Base-by-base conservation (phyloP, 169 alveolate species). In the Plasmodium blacklocki region DNA sequence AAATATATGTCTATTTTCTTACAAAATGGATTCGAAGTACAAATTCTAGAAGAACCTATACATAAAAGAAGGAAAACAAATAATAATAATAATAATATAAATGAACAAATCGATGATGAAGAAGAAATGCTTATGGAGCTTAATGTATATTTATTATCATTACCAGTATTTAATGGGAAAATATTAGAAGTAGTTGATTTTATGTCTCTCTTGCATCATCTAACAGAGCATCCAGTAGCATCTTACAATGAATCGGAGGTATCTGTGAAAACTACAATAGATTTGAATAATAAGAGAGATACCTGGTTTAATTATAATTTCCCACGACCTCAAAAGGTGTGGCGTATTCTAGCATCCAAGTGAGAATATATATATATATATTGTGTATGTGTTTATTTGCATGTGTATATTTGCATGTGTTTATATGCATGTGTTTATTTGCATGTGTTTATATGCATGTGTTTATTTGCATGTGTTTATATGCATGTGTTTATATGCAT, bases 21-120 rank as follows among this genome's bases (percentile, higher is more conserved):
- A 45, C 88, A 94, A 72, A 96, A 96, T 88, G 98, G 98, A 1
- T 98, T 97, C 64, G 92, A 80, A 59, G 60, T 88, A 64, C 75
- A 89, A 21, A 89, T 93, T 43, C 62, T 83, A 11, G 88, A 74
- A 59, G 88, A 74, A 19, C 80, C 88, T 12, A 60, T 54, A 21
- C 43, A 47, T 45, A 74, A 87, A 63, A 71, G 52, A 62, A 87
- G 88, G 21, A 52, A 49, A 62, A 3, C 56, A 56, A 87, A 47
- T 59, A 76, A 45, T 52, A 52, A 6, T 9, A 19, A 21, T 4
- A 29, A 23, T n/a, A 23, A n/a, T 3, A 14, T 11, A 5, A 39
- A 39, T 39, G 47, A 39, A 39, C 47, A 6, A 39, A 39, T 39
- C 9, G 87, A 56, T 1, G 60, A 43, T 14, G 72, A 18, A 11